Conservation (phyloP, 2,329 filamentous ascomycete species). For the Metarhizium rileyi region DNA sequence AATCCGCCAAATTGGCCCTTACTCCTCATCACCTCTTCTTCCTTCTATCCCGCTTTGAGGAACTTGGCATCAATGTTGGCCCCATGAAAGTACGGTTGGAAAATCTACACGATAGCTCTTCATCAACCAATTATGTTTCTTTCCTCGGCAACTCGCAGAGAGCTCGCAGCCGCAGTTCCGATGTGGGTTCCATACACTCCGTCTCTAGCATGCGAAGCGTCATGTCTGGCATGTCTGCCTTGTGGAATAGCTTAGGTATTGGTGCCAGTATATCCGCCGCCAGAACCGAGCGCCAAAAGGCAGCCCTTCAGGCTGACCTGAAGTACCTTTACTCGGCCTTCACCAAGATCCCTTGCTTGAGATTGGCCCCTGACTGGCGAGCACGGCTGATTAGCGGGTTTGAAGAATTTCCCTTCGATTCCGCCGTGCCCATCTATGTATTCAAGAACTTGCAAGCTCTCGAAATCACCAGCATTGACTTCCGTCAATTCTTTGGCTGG, state of each 20-base stretch:
- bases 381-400: constrained; percentile 85
- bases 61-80: constrained; percentile 79
- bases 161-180: constrained; percentile 67
- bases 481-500: constrained; percentile 96
- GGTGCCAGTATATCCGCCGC: constrained; percentile 69
- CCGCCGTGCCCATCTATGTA: constrained; percentile 86
- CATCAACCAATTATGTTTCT: constrained; percentile 88
- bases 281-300: constrained; percentile 83
- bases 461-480: constrained; percentile 92
- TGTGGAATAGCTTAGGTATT: constrained; percentile 85
- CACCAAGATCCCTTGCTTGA: constrained; percentile 91
- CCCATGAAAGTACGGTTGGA: constrained; percentile 95
- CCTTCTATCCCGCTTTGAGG: constrained; percentile 88
- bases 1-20: constrained; percentile 82
- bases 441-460: constrained; percentile 96
- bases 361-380: constrained; percentile 84
- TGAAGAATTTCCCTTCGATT: constrained; percentile 97
- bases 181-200: constrained; percentile 86
- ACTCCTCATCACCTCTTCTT: constrained; percentile 97
- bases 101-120: constrained; percentile 81
- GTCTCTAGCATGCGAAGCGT: constrained; percentile 95
- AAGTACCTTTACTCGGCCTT: constrained; percentile 98
- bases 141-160: constrained; percentile 75
- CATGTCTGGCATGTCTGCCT: constrained; percentile 89
- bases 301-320: constrained; percentile 72